Base-by-base conservation (phyloP, 129 eudicot genomes). In the Flaveria bidentis region DNA sequence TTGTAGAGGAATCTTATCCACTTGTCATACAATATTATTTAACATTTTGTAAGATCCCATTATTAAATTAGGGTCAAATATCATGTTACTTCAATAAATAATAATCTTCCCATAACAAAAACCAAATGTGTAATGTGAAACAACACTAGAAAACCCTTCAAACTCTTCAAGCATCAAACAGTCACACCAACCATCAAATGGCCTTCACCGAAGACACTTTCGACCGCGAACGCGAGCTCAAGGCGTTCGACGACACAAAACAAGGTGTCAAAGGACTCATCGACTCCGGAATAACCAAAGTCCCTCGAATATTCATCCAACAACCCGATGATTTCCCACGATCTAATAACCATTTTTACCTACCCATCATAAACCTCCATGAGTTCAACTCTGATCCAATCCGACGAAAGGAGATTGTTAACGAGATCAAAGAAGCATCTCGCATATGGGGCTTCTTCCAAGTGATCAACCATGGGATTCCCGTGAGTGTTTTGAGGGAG, bases 381-480 rank as follows among this genome's bases (percentile, higher is more conserved):
- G 71, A 53, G 1, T 18, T 81, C 26, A 46, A 39, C 0, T 72
- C 73, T 1, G 82, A 82, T 68, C 67, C 61, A 0, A 36, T 63
- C 42, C 44, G 47, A 18, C 76, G 72, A 53, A 45, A 41, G 13
- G 77, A 73, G 52, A 53, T 80, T 0, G 80, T 74, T 28, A 82
- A 80, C 41, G 65, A 80, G 55, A 55, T 87, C 16, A 36, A 55
- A 23, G 50, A 36, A 13, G 92, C 89, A 44, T 74, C 87, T 0
- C 71, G 75, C 69, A 68, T 44, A 0, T 85, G 81, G 80, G 92
- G 92, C 0, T 85, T 87, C 56, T 87, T 87, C 70, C 92, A 87
- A 50, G 87, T 84, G 74, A 73, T 84, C 67, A 84, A 87, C 68
- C 91, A 87, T 79, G 88, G 79, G 62, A 74, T 87, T 28, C 86